Base-by-base conservation (phyloP, 1,139 yeast species). In the Candida tropicalis region DNA sequence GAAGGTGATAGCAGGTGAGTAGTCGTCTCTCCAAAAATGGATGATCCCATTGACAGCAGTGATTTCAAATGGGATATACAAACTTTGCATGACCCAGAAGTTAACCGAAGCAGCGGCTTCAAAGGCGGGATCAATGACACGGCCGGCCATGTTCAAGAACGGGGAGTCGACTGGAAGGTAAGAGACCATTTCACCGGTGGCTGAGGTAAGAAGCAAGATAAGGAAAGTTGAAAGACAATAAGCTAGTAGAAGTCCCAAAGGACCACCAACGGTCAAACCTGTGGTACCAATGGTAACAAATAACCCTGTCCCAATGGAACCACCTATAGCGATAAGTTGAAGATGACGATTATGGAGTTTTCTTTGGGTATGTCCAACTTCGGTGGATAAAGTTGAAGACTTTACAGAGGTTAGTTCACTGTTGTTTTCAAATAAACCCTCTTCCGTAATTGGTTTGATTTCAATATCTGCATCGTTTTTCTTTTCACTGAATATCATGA, bases 181-280 rank as follows among this genome's bases (percentile, higher is more conserved):
- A 13, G 86, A 82, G 20, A 87, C 95, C 95, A 87, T 85, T 59
- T 87, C 95, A 1, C 90, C 95, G 3, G 85, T 79, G 2, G 85
- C 76, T 16, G 83, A 84, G 4, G 93, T 87, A 52, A 87, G 77
- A 55, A 63, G 58, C 47, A 81, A 72, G 37, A 86, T 67, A 18
- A 87, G 75, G 13, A 74, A 51, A 40, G 80, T 63, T 79, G 78
- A 68, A 51, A 74, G 59, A 26, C 63, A 51, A 50, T 70, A 72
- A 5, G 73, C 66, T 36, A 77, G 58, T 3, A 76, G 55, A 35
- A 76, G 62, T 1, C 77, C 75, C 40, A 75, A 59, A 1, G 81
- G 80, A 4, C 82, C 82, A n/a, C 73, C 76, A 12, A 58, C 54
- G 10, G 65, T 62, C 42, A 77, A 66, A 8, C 73, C 73, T 4